Evolutionary conservation across 495 filamentous ascomycete genomes (phyloP).

Genomic region (Penicillium angulare): DNA sequence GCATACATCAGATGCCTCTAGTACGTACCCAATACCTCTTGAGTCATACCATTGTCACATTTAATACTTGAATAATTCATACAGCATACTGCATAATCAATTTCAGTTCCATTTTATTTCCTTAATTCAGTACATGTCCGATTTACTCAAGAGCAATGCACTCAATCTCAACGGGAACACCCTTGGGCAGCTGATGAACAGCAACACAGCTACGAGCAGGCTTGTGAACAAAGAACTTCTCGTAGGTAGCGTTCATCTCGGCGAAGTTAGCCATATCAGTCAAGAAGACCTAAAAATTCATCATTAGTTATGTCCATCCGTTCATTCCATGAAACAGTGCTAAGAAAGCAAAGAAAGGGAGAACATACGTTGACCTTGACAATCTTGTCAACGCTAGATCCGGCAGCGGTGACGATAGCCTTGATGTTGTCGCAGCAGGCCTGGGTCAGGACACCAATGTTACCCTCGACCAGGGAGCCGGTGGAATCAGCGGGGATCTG

Average conservation of each 20-base stretch:
- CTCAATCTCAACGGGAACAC: conserved; percentile 90
- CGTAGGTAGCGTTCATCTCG: conserved; percentile 86
- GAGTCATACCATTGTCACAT: too few relatives aligned
- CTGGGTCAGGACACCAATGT: conserved; percentile 72
- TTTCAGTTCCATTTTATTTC: background rate
- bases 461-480: conserved; percentile 72
- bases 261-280: conserved; percentile 83
- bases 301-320: too few relatives aligned
- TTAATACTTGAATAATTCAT: too few relatives aligned
- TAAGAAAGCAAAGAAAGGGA: background rate
- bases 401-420: conserved; percentile 74
- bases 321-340: too few relatives aligned
- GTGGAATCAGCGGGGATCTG: conserved; percentile 80
- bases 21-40: too few relatives aligned
- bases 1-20: too few relatives aligned
- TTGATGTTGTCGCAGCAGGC: conserved; percentile 75
- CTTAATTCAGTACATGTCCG: background rate
- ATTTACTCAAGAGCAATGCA: conserved; percentile 62
- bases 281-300: conserved; percentile 68
- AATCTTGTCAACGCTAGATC: conserved; percentile 67
- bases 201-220: conserved; percentile 92
- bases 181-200: conserved; percentile 86
- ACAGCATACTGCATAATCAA: too few relatives aligned
- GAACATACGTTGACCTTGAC: conserved; percentile 66
- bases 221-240: conserved; percentile 83